Percentiles rank a stretch among this genome's conserved stretches.
Evolutionary conservation across 805 yeast genomes (phyloP).

Genomic region (Candida jianshihensis): DNA sequence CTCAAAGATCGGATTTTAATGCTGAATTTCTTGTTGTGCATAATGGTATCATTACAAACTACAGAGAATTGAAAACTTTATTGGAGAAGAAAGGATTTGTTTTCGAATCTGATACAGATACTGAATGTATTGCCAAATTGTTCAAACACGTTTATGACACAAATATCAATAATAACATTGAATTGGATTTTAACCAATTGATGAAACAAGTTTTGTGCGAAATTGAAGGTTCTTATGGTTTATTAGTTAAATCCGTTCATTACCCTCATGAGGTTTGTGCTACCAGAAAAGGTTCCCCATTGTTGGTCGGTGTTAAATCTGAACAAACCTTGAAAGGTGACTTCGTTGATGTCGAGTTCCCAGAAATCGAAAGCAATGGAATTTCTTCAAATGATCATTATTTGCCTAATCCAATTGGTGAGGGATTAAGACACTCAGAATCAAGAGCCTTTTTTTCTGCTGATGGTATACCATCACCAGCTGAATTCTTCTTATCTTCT

Average conservation of each 20-base stretch:
- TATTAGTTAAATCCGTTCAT: constrained; percentile 83
- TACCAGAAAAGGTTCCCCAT: constrained; percentile 96
- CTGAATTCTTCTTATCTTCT: constrained; percentile 92
- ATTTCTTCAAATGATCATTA: constrained; percentile 25
- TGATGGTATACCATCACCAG: constrained; percentile 87
- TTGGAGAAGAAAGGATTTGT: constrained; percentile 69
- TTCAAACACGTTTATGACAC: constrained; percentile 86
- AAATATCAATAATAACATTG: constrained; percentile 61
- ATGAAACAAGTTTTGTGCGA: constrained; percentile 90
- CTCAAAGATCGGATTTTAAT: constrained; percentile 80
- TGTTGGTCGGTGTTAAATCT: constrained; percentile 94
- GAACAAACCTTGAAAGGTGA: constrained; percentile 94
- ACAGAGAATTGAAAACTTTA: constrained; percentile 82
- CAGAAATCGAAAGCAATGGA: constrained; percentile 34
- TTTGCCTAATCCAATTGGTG: constrained; percentile 51
- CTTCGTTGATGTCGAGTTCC: constrained; percentile 96
- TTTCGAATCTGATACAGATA: constrained; percentile 92
- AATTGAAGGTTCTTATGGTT: constrained; percentile 96
- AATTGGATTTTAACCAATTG: constrained; percentile 82
- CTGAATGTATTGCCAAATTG: constrained; percentile 95
- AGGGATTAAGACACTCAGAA: constrained; percentile 73
- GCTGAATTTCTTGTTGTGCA: constrained; percentile 91
- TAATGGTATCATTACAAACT: constrained; percentile 97
- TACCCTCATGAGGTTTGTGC: constrained; percentile 96
- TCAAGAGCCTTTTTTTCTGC: constrained; percentile 96